phyloP scores from a whole-genome alignment of 768 basidiomycete genomes.

The Boletellus emodensis region DNA sequence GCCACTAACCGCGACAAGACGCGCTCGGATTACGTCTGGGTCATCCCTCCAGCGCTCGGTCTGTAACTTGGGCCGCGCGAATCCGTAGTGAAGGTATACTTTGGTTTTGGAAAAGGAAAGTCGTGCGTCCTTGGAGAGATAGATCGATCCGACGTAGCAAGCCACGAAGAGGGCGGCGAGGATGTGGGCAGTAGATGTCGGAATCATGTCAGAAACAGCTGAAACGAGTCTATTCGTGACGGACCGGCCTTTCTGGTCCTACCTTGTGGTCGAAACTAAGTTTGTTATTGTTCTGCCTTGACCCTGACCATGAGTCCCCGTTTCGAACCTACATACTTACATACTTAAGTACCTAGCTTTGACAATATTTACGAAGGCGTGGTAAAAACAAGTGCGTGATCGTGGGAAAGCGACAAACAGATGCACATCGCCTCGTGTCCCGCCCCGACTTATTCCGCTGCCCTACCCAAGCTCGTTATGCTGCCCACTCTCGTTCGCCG shows the following conservation, averaged over 20 bases:
- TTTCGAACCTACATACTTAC: too few relatives aligned
- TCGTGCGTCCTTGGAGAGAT: conserved; percentile 64
- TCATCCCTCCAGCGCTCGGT: conserved; percentile 73
- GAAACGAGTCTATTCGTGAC: conserved; percentile 4
- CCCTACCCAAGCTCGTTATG: conserved; percentile 45
- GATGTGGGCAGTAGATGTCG: conserved; percentile 42
- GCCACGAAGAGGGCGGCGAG: conserved; percentile 56
- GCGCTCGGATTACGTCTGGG: conserved; percentile 76
- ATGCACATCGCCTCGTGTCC: conserved; percentile 6
- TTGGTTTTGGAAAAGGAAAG: conserved; percentile 43
- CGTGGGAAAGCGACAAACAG: conserved; percentile 19
- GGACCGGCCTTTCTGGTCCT: conserved; percentile 9
- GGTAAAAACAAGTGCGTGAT: conserved; percentile 4
- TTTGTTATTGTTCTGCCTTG: conserved; percentile 13
- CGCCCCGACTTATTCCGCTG: conserved; percentile 24
- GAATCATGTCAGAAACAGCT: conserved; percentile 16
- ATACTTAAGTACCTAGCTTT: too few relatives aligned
- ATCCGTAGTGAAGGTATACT: conserved; percentile 23
- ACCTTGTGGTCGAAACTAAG: conserved; percentile 6
- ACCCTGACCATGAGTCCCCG: neutral
- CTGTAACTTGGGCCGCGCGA: conserved; percentile 28
- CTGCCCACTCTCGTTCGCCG: conserved; percentile 81
- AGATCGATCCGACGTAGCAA: conserved; percentile 81
- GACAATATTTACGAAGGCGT: too few relatives aligned
- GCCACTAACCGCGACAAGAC: conserved; percentile 62